These are phyloP conservation scores for Metschnikowia vanudenii DNA, from an alignment of 805 yeast species.

Conservation along the genomic window DNA sequence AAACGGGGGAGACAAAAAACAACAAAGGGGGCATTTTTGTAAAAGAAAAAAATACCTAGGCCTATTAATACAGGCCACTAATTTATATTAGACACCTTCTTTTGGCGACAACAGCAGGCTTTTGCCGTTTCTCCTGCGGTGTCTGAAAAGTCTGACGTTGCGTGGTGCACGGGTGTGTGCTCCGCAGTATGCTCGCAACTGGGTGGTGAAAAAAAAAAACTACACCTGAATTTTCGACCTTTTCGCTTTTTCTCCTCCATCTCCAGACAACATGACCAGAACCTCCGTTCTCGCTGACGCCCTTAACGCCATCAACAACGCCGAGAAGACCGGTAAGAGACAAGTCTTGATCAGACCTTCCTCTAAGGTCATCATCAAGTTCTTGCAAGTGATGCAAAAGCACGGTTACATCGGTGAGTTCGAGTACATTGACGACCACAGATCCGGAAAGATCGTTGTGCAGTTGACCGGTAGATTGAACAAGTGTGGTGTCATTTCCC, in stretches of 20 bases:
- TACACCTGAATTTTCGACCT: neutral
- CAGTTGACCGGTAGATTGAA: constrained; percentile 36
- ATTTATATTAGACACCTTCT: too few species aligned
- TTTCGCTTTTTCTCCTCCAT: neutral
- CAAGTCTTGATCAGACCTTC: constrained; percentile 39
- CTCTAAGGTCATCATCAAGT: constrained; percentile 34
- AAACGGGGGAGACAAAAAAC: neutral
- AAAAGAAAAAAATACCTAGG: too few species aligned
- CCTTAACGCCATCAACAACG: constrained; percentile 37
- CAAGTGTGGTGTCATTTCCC: constrained; percentile 98
- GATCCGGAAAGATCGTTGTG: constrained; percentile 37
- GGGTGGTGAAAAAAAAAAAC: constrained; percentile 12
- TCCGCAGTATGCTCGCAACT: constrained; percentile 1
- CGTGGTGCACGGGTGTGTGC: constrained; percentile 13
- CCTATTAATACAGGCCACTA: too few species aligned
- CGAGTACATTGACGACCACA: constrained; percentile 38
- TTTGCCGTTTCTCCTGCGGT: constrained; percentile 6
- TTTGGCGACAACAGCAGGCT: too few species aligned
- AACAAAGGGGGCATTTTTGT: too few species aligned
- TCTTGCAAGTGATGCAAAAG: constrained; percentile 32
- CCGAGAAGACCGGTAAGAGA: constrained; percentile 39
- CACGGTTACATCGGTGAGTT: constrained; percentile 40
- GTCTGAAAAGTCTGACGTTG: neutral
- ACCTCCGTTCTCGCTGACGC: constrained; percentile 38
- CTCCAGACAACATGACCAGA: constrained; percentile 25